Evolutionary conservation across 169 alveolate species (phyloP).

Genomic region (Blepharisma undulans): DNA sequence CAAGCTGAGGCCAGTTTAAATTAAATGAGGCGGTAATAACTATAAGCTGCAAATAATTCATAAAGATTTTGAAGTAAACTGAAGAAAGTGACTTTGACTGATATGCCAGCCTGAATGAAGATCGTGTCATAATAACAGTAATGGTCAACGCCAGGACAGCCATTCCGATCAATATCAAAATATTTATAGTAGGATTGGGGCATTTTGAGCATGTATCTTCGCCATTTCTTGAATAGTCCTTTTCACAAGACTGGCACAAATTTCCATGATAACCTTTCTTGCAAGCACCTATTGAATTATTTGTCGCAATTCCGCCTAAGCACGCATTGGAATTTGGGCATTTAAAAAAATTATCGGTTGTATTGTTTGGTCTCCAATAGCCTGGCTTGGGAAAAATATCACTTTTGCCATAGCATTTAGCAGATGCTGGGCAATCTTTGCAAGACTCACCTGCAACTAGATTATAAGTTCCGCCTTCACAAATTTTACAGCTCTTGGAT

Average conservation of each 20-base stretch:
- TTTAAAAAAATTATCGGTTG: neutral
- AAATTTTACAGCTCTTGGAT: neutral
- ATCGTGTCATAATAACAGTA: neutral
- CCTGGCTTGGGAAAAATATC: neutral
- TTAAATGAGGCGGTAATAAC: neutral
- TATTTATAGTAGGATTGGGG: neutral
- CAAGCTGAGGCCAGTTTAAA: conserved; percentile 29
- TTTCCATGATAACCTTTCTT: conserved; percentile 43
- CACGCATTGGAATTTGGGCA: neutral
- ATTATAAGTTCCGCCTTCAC: neutral
- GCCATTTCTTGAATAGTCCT: conserved; percentile 33
- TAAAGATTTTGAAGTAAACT: conserved; percentile 24
- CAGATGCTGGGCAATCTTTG: neutral
- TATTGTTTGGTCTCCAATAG: neutral
- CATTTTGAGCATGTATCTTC: neutral
- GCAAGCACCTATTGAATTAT: conserved; percentile 23
- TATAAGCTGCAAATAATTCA: neutral
- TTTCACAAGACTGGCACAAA: conserved; percentile 43
- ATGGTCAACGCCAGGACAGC: neutral
- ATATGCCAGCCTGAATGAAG: neutral
- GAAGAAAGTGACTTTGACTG: neutral
- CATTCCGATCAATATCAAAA: neutral
- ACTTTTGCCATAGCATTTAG: neutral
- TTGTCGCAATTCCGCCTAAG: neutral
- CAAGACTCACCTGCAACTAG: neutral